Conservation (phyloP, 257 asterid genomes). For the Paulownia fortunei region DNA sequence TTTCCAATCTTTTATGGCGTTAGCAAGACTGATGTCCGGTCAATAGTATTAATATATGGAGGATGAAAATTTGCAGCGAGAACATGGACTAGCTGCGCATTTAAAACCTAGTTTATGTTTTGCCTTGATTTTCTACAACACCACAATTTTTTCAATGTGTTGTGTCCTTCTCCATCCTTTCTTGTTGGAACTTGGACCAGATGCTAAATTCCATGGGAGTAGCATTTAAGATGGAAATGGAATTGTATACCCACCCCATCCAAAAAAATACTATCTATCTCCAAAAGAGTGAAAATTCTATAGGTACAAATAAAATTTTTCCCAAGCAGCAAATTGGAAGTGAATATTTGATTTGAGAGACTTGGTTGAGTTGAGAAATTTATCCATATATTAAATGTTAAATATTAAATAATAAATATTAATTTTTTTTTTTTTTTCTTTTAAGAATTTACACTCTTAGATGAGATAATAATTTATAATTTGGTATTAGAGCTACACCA, state of each 20-base stretch:
- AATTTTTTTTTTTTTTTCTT: too few relatives aligned
- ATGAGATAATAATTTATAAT: too few relatives aligned
- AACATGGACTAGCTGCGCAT: not conserved
- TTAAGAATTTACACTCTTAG: too few relatives aligned
- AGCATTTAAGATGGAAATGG: conserved; percentile 8
- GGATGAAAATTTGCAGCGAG: not conserved
- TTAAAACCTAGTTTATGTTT: not conserved
- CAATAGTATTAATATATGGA: not conserved
- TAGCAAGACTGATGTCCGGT: not conserved
- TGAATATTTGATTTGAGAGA: too few relatives aligned
- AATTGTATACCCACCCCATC: not conserved
- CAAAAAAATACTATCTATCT: too few relatives aligned
- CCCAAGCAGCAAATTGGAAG: not conserved
- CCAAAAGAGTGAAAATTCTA: too few relatives aligned
- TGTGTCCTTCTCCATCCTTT: not conserved
- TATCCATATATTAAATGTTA: too few relatives aligned
- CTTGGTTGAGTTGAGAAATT: too few relatives aligned
- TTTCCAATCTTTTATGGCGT: not conserved
- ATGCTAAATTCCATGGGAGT: conserved; percentile 17
- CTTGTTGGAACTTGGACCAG: conserved; percentile 21
- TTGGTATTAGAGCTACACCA: too few relatives aligned
- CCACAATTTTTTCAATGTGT: not conserved
- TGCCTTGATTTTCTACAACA: conserved; percentile 10
- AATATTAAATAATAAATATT: too few relatives aligned
- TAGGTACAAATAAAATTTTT: too few relatives aligned